phyloP scores from a whole-genome alignment of 2,329 filamentous ascomycete genomes.

The Phoma sp. region DNA sequence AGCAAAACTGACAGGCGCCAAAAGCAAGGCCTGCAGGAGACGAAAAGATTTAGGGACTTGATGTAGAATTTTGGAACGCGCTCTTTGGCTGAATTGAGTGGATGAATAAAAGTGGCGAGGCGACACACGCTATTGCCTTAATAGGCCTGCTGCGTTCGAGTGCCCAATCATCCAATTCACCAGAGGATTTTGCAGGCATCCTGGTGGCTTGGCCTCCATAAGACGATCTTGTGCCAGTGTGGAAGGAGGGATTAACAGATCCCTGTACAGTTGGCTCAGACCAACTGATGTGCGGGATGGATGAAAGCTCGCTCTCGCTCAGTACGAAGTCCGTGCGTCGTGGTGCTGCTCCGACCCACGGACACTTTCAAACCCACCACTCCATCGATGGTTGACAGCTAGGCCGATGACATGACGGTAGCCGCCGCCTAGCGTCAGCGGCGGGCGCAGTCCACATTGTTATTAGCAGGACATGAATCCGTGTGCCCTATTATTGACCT shows the following conservation, averaged over 20 bases:
- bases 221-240: constrained; percentile 44
- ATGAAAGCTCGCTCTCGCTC: constrained; percentile 33
- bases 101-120: constrained; percentile 52
- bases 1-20: constrained; percentile 35
- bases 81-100: constrained; percentile 45
- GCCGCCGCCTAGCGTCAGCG: constrained; percentile 37
- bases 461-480: constrained; percentile 4
- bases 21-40: constrained; percentile 42
- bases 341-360: constrained; percentile 29
- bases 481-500: neutral
- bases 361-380: constrained; percentile 19
- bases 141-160: constrained; percentile 34
- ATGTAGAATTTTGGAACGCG: constrained; percentile 41
- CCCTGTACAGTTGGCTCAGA: constrained; percentile 39
- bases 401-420: constrained; percentile 28
- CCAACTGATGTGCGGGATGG: constrained; percentile 52
- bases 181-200: constrained; percentile 42
- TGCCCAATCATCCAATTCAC: constrained; percentile 34
- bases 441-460: constrained; percentile 5
- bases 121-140: constrained; percentile 41
- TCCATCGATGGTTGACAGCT: constrained; percentile 24
- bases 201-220: constrained; percentile 39
- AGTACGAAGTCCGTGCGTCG: constrained; percentile 26
- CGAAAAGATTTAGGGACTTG: constrained; percentile 41
- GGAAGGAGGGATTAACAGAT: constrained; percentile 36